phyloP scores from a whole-genome alignment of 1,139 yeast species.

The Yamadazyma triangularis region DNA sequence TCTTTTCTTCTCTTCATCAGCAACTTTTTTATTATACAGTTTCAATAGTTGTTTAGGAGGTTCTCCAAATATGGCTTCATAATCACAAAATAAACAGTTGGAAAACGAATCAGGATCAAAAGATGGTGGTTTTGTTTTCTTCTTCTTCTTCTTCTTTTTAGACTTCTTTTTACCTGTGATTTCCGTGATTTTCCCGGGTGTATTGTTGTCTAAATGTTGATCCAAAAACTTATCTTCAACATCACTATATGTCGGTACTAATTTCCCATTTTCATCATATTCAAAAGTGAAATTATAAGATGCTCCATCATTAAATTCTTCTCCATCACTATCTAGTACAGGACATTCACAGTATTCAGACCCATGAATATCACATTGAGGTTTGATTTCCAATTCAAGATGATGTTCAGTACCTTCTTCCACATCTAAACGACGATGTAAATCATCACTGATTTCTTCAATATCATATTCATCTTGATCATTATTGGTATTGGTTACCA shows the following conservation, averaged over 20 bases:
- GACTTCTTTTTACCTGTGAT: conserved; percentile 5
- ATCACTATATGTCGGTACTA: conserved; percentile 27
- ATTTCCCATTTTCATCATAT: conserved; percentile 39
- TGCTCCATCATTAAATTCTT: conserved; percentile 24
- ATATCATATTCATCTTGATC: conserved; percentile 37
- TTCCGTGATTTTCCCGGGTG: conserved; percentile 7
- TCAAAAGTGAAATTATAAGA: conserved; percentile 44
- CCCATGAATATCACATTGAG: conserved; percentile 32
- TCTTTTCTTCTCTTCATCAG: conserved; percentile 30
- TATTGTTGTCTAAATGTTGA: no score
- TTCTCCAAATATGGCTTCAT: conserved; percentile 13
- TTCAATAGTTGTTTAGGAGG: conserved; percentile 23
- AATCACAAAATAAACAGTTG: conserved; percentile 14
- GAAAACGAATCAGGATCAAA: conserved; percentile 12
- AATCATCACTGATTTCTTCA: conserved; percentile 27
- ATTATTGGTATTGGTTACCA: conserved; percentile 20
- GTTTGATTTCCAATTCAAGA: conserved; percentile 38
- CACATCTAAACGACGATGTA: conserved; percentile 10
- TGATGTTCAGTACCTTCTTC: conserved; percentile 38
- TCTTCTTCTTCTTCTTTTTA: conserved; percentile 9
- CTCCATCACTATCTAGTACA: conserved; percentile 19
- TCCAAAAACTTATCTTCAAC: conserved; percentile 16
- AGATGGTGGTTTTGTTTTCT: conserved; percentile 1
- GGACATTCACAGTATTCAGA: conserved; percentile 29
- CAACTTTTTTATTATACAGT: conserved; percentile 25